Evolutionary conservation across 1,284 basidiomycete genomes (phyloP).

Genomic region (Salmacisia buchloeana): DNA sequence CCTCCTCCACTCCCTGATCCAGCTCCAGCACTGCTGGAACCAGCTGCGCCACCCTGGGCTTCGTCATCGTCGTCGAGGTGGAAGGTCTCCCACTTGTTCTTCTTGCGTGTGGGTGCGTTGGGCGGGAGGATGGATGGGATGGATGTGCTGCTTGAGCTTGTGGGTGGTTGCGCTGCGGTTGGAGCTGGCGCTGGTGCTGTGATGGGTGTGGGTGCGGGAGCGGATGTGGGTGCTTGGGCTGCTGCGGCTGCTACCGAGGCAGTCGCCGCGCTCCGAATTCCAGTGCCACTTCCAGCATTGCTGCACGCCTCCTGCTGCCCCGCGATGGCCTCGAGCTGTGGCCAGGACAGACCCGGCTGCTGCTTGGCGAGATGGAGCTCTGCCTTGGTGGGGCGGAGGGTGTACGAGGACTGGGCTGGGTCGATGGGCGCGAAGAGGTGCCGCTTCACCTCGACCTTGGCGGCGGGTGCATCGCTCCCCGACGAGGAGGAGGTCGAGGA

Average conservation of each 20-base stretch:
- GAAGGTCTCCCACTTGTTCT: slow-evolving; percentile 43
- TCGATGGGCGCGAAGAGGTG: slow-evolving; percentile 23
- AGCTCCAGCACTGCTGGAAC: neutral
- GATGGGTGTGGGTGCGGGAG: neutral
- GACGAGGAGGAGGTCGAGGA: neutral
- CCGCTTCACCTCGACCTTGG: neutral
- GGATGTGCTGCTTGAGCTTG: neutral
- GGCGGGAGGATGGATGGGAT: neutral
- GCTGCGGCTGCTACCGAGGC: neutral
- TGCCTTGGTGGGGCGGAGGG: slow-evolving; percentile 33
- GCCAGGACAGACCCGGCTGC: slow-evolving; percentile 26
- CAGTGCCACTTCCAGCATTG: too few species aligned
- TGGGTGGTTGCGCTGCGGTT: neutral
- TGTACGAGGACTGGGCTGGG: slow-evolving; percentile 19
- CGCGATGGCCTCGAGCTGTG: slow-evolving; percentile 7
- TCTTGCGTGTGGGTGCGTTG: slow-evolving; percentile 10
- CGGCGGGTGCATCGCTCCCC: neutral
- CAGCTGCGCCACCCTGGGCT: slow-evolving; percentile 3
- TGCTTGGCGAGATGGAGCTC: slow-evolving; percentile 38
- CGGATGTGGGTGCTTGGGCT: neutral
- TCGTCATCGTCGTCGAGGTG: slow-evolving; percentile 26
- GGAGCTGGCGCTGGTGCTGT: slow-evolving; percentile 6
- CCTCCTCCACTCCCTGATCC: slow-evolving; percentile 8
- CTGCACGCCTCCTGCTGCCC: neutral
- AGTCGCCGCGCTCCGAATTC: too few species aligned